Base-by-base conservation (phyloP, 257 asterid species). In the Solanum gandarillasii region DNA sequence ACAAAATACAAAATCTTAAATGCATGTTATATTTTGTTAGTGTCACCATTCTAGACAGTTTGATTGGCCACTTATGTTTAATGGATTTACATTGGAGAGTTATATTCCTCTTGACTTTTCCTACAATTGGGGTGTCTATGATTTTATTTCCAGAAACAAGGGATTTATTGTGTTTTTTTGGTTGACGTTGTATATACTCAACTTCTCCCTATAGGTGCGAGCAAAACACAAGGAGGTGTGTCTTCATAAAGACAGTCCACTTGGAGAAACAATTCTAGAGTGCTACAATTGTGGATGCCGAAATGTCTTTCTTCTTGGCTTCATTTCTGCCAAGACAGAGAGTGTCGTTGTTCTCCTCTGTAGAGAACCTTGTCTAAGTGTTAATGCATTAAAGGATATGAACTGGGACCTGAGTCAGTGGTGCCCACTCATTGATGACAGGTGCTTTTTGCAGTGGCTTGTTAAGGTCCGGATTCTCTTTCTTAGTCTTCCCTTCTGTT, bases 181-280 rank as follows among this genome's bases (percentile, higher is more conserved):
- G 60, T 76, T 39, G 29, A 25, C 12, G 2, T 29, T 81, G 29
- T 27, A 79, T 16, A 46, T 8, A 46, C 20, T 48, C 39, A 27
- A 79, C 62, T 46, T 81, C 21, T 29, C 14, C 85, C 9, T 48
- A 82, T 81, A 97, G 99, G 99, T 97, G 90, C 95, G 99, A 86
- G 98, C 99, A 68, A 97, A 97, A 89, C 99, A 97, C 93, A 97
- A 97, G 94, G 99, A 97, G 92, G 99, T 97, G 84, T 97, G 99
- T 86, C 98, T 97, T 89, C 99, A 97, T 93, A 97, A 97, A 91
- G 99, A 97, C 89, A 97, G 99, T 90, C 99, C 99, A 43, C 92
- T 97, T 76, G 99, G 99, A 88, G 99, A 97, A 92, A 97, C 99
- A 29, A 97, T 97, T 83, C 94, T 97, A 4, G 99, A 97, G 91